These are phyloP conservation scores for Neofusicoccum cordaticola DNA, from an alignment of 2,329 filamentous ascomycete genomes.

Conservation along the genomic window DNA sequence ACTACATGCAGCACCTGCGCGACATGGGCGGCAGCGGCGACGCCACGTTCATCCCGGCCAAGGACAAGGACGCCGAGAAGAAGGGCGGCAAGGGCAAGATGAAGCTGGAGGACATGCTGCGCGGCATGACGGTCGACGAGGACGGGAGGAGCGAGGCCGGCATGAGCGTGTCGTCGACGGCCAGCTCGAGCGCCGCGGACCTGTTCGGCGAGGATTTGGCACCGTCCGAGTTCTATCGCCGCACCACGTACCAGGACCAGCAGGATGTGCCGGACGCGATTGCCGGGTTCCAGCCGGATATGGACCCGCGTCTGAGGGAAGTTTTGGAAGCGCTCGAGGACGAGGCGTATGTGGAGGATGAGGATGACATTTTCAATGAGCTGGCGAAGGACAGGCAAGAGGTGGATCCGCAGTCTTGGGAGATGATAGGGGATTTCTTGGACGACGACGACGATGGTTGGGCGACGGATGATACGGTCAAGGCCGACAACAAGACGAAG, in stretches of 20 bases:
- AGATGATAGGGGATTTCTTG: slow-evolving; percentile 45
- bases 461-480: slow-evolving; percentile 89
- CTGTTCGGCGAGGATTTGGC: slow-evolving; percentile 72
- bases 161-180: slow-evolving; percentile 43
- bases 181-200: slow-evolving; percentile 38
- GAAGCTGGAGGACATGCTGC: slow-evolving; percentile 78
- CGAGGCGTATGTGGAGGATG: slow-evolving; percentile 84
- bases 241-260: slow-evolving; percentile 83
- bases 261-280: slow-evolving; percentile 90
- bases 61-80: slow-evolving; percentile 48
- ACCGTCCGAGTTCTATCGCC: slow-evolving; percentile 74
- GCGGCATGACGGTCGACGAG: slow-evolving; percentile 43
- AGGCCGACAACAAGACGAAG: slow-evolving; percentile 49
- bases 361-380: slow-evolving; percentile 78
- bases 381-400: slow-evolving; percentile 69
- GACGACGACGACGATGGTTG: slow-evolving; percentile 76
- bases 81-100: slow-evolving; percentile 70
- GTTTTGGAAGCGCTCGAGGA: slow-evolving; percentile 92
- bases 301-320: slow-evolving; percentile 90
- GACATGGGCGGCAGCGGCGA: slow-evolving; percentile 67
- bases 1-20: slow-evolving; percentile 98
- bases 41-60: slow-evolving; percentile 76
- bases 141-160: slow-evolving; percentile 41
- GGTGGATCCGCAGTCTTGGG: slow-evolving; percentile 76
- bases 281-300: slow-evolving; percentile 92